Conservation (phyloP, 371 early-diverging fungal species). For the Mortierella sp. region DNA sequence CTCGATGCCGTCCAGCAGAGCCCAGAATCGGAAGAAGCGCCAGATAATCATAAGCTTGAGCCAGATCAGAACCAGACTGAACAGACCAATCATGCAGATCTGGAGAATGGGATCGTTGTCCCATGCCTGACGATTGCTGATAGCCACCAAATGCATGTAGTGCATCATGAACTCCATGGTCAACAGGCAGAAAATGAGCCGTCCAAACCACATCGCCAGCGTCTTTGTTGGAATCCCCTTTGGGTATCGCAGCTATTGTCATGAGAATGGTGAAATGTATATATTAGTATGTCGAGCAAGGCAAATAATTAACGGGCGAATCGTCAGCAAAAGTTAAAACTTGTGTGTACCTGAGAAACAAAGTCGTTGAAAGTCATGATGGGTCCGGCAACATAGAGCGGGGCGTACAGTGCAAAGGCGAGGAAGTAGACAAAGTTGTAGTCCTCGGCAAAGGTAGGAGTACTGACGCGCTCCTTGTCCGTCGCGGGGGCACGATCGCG, state of each 20-base stretch:
- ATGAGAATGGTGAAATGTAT: background rate
- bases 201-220: slow-evolving; percentile 62
- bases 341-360: slow-evolving; percentile 77
- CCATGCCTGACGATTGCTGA: slow-evolving; percentile 87
- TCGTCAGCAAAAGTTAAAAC: background rate
- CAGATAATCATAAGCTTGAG: slow-evolving; percentile 93
- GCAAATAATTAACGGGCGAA: background rate
- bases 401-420: slow-evolving; percentile 88
- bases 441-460: slow-evolving; percentile 67
- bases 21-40: slow-evolving; percentile 96
- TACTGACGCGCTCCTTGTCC: slow-evolving; percentile 75
- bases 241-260: slow-evolving; percentile 64
- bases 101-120: slow-evolving; percentile 77
- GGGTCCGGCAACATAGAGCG: slow-evolving; percentile 95
- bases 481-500: slow-evolving; percentile 50
- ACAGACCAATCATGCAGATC: slow-evolving; percentile 84
- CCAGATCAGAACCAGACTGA: slow-evolving; percentile 91
- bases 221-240: slow-evolving; percentile 59
- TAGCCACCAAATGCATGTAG: slow-evolving; percentile 86
- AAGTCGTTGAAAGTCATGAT: slow-evolving; percentile 96
- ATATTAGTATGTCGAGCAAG: background rate
- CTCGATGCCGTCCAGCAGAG: slow-evolving; percentile 87
- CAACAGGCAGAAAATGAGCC: slow-evolving; percentile 65
- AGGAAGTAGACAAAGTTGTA: slow-evolving; percentile 85
- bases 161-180: slow-evolving; percentile 91